Percentiles rank a stretch among this genome's conserved stretches.
Evolutionary conservation across 768 basidiomycete genomes (phyloP).

Genomic region (Leccinum disarticulatum): DNA sequence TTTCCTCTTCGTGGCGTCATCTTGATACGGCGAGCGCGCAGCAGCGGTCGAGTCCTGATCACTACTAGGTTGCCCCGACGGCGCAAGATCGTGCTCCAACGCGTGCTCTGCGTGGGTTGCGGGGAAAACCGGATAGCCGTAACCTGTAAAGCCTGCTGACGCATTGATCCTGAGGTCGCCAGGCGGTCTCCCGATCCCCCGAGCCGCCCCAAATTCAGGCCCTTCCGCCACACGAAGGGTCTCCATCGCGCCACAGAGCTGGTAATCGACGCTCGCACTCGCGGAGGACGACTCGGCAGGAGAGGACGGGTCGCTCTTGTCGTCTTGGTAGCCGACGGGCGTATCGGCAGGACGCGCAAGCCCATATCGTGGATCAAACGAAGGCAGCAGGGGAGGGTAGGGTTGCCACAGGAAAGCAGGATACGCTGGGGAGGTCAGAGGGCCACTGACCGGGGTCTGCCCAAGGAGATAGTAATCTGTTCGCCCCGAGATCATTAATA

Average conservation of each 20-base stretch:
- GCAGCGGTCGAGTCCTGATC: neutral
- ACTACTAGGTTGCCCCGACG: constrained; percentile 8
- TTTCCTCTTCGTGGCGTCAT: constrained; percentile 18
- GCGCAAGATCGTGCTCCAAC: constrained; percentile 5
- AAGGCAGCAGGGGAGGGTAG: constrained; percentile 29
- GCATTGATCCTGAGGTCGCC: constrained; percentile 13
- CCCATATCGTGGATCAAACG: constrained; percentile 19
- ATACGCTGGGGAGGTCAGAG: constrained; percentile 13
- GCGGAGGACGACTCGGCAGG: constrained; percentile 22
- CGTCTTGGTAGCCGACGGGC: constrained; percentile 22
- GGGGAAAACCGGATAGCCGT: constrained; percentile 17
- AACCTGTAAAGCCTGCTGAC: constrained; percentile 11
- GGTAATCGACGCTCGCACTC: constrained; percentile 12
- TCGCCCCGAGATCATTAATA: constrained; percentile 8
- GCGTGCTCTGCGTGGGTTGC: constrained; percentile 10
- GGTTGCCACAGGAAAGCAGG: constrained; percentile 27
- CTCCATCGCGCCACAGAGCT: constrained; percentile 8
- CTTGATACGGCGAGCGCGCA: constrained; percentile 9
- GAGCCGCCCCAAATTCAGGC: neutral
- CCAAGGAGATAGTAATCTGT: constrained; percentile 19
- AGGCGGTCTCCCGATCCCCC: constrained; percentile 6
- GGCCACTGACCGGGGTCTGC: constrained; percentile 22
- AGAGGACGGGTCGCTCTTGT: constrained; percentile 29
- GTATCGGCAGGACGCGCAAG: constrained; percentile 8
- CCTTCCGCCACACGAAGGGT: constrained; percentile 2